Percentiles rank a stretch among this genome's conserved stretches.
Conservation (phyloP, 345 rosid genomes). For the Populus simonii region DNA sequence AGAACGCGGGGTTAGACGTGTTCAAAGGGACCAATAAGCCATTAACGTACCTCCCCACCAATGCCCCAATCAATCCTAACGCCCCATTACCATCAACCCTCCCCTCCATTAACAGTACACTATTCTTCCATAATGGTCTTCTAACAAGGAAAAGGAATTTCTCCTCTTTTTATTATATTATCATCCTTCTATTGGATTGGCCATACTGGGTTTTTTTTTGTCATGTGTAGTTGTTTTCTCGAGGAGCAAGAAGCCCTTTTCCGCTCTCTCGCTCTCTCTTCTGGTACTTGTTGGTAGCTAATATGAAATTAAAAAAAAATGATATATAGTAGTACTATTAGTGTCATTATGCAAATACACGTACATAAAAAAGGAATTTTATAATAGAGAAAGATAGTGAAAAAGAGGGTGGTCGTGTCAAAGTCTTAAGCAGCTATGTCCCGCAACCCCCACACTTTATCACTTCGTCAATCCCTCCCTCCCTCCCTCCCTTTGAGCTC, state of each 20-base stretch:
- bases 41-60: background rate
- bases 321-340: background rate
- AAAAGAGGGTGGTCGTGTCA: conserved; percentile 11
- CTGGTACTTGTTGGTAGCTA: too few species aligned
- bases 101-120: background rate
- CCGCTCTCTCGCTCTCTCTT: background rate
- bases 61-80: background rate
- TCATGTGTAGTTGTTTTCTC: too few species aligned
- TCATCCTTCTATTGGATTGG: too few species aligned
- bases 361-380: background rate
- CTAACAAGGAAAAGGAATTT: background rate
- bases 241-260: too few species aligned
- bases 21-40: conserved; percentile 14
- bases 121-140: background rate
- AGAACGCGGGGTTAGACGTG: conserved; percentile 36
- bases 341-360: background rate
- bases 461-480: background rate
- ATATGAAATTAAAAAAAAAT: background rate
- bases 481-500: background rate
- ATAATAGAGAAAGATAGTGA: background rate
- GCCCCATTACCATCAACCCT: background rate
- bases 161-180: too few species aligned
- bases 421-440: background rate
- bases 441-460: background rate
- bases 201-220: too few species aligned